Conservation (phyloP, 2,329 filamentous ascomycete genomes). For the Paraphaeosphaeria sporulosa region DNA sequence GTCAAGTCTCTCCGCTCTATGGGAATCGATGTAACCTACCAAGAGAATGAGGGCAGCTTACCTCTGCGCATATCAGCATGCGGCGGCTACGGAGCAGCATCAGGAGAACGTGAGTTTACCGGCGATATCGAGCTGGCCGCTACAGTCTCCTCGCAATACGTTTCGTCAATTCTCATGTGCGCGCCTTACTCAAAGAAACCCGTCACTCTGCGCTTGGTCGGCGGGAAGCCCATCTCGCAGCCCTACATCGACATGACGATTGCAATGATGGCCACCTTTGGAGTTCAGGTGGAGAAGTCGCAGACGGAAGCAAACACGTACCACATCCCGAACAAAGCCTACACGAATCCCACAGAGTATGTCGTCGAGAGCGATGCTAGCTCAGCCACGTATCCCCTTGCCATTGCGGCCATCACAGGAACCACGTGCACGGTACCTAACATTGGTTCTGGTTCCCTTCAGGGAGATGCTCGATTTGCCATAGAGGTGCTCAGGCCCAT, state of each 20-base stretch:
- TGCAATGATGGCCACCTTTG: conserved; percentile 95
- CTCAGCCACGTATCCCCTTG: conserved; percentile 94
- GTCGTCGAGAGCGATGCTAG: conserved; percentile 96
- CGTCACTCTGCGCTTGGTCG: conserved; percentile 86
- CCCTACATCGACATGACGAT: conserved; percentile 99
- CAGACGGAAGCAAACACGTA: conserved; percentile 86
- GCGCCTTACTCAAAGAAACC: conserved; percentile 95
- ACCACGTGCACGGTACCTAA: conserved; percentile 96
- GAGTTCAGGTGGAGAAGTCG: conserved; percentile 80
- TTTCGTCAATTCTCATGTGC: conserved; percentile 95
- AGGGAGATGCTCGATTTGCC: conserved; percentile 94
- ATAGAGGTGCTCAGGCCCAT: conserved; percentile 89
- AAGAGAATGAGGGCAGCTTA: conserved; percentile 83
- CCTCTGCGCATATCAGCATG: conserved; percentile 80
- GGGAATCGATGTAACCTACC: conserved; percentile 84
- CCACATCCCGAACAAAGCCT: conserved; percentile 84
- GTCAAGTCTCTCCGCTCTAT: conserved; percentile 89
- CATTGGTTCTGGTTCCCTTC: conserved; percentile 88
- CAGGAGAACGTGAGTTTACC: conserved; percentile 65
- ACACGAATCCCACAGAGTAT: conserved; percentile 85
- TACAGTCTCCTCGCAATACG: conserved; percentile 98
- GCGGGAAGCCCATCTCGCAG: conserved; percentile 97
- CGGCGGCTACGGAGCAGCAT: conserved; percentile 69
- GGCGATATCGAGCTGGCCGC: conserved; percentile 91
- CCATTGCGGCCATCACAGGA: conserved; percentile 92